These are phyloP conservation scores for Emmonsiellopsis sp. DNA, from an alignment of 2,329 filamentous ascomycete species.

Conservation along the genomic window DNA sequence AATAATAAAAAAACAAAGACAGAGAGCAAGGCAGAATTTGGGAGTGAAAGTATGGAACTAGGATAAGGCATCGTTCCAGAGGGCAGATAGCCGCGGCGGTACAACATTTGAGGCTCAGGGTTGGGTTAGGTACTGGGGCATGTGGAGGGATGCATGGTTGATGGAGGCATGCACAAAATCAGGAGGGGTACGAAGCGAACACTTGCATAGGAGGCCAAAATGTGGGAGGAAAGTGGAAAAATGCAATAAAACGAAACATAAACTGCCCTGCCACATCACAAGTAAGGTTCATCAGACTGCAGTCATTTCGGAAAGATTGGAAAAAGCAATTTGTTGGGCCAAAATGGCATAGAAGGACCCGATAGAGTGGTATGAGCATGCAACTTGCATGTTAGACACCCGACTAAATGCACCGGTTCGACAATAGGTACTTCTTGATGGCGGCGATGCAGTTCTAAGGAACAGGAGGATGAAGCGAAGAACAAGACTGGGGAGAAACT, in stretches of 20 bases:
- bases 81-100: constrained; percentile 6
- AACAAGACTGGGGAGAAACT: neutral
- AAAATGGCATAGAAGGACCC: constrained; percentile 1
- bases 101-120: neutral
- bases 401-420: neutral
- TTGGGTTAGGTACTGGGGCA: constrained; percentile 2
- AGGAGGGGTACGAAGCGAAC: neutral
- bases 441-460: no score
- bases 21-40: constrained; percentile 5
- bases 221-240: neutral
- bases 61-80: constrained; percentile 7
- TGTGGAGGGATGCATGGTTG: neutral
- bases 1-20: constrained; percentile 2
- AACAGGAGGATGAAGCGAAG: neutral
- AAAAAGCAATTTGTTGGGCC: neutral
- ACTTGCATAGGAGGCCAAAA: neutral
- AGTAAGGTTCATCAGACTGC: neutral
- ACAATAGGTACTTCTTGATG: neutral
- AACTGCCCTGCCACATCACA: neutral
- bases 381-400: neutral
- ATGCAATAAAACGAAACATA: neutral
- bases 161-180: neutral
- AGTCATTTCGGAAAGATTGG: neutral
- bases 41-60: neutral
- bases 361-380: neutral